Base-by-base conservation (phyloP, 371 early-diverging fungal genomes). In the Mucor lusitanicus region DNA sequence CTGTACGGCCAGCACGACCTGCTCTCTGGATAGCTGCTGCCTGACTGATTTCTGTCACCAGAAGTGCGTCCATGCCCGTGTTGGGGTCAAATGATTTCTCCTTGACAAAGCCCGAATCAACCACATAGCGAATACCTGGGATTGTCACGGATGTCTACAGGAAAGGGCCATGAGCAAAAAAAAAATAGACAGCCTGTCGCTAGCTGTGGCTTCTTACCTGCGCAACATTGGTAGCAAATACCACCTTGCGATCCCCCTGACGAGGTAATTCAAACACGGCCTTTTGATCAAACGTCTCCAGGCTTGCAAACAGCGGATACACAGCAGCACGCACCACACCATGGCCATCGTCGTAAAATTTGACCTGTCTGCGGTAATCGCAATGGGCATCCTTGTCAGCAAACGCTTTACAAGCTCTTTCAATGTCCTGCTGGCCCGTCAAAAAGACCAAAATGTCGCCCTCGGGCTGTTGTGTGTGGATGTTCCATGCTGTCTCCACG, bases 211-310 rank as follows among this genome's bases (percentile, higher is more conserved):
- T n/a, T 30, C 6, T 2, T 30, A 97, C 99, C 84, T 99, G 99
- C 37, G 99, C 99, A 75, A 99, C 99, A 76, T 99, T 99, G 39
- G 99, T 99, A 3, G 99, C 94, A 73, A 99, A 88, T 13, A 99
- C 97, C 35, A 99, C 90, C 69, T 99, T 99, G 35, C 99, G 85
- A 0, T 88, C 88, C 1, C 89, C 88, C 13, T 83, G 82, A 19
- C 91, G 93, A 0, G 97, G 88, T 4, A 90, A 90, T 60, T 95
- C 95, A 85, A 99, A 98, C 32, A 98, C 96, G 53, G 94, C 91
- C 64, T 88, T 87, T 82, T 97, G 98, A 62, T 94, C 88, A 55
- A 92, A 90, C 0, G 94, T 87, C 35, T 96, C 98, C 64, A 99
- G 82, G 67, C 91, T 92, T 23, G 98, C 92, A 71, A 98, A 97